Evolutionary conservation across 306 rosid species (phyloP).

Genomic region (Parietaria judaica): DNA sequence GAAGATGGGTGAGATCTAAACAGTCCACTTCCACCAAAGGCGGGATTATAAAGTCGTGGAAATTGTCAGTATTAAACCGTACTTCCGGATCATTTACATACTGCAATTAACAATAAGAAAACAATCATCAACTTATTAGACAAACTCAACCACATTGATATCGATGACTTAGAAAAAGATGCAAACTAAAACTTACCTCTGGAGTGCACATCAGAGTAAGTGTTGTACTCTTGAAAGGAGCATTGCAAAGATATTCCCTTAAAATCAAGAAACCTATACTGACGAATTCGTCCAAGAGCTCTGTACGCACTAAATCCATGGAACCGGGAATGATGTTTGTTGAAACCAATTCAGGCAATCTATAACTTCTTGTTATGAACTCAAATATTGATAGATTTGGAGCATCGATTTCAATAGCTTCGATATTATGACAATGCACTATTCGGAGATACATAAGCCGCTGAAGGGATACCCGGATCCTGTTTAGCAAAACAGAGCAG

Average conservation of each 20-base stretch:
- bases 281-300: too few species aligned
- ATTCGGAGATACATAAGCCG: background rate
- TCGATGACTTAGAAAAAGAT: too few species aligned
- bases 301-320: background rate
- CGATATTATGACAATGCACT: too few species aligned
- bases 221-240: too few species aligned
- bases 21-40: background rate
- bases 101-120: constrained; percentile 1
- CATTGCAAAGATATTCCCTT: too few species aligned
- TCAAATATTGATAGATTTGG: background rate
- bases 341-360: background rate
- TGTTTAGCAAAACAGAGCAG: background rate
- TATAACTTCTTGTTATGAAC: too few species aligned
- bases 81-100: background rate
- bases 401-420: background rate
- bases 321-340: background rate
- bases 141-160: too few species aligned
- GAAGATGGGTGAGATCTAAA: background rate
- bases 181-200: too few species aligned
- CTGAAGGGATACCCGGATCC: background rate
- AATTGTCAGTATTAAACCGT: background rate
- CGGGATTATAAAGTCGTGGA: background rate
- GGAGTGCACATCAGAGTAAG: too few species aligned
- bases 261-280: too few species aligned
- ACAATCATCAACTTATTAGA: background rate